Evolutionary conservation across 2,329 filamentous ascomycete species (phyloP), one percentile per base, ranked within the genome.

Genomic region (Aspergillus clavatus): DNA sequence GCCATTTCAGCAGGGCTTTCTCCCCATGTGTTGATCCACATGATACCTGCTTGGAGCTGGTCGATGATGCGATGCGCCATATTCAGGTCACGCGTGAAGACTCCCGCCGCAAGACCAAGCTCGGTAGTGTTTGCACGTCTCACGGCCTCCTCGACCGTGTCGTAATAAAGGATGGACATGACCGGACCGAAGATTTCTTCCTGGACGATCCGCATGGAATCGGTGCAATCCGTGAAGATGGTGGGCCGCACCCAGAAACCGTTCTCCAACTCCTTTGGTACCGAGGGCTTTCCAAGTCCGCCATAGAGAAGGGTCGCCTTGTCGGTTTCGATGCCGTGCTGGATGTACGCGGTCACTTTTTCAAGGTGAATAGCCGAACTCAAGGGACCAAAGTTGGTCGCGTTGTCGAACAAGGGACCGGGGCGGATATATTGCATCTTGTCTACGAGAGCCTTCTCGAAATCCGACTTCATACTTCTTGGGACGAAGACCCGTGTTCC

Each of bases 1-100:
- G 86, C 85, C 89, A 95, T 95, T 73, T 95, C 89, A 0, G 89
- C 87, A 0, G 89, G 89, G 39, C 80, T 84, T 72, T 95, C 89
- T n/a, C 89, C 89, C 89, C 89, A 95, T 0, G 87, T 89, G 66
- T 95, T 95, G 42, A 95, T 77, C 89, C 89, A 95, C 1, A 87
- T 94, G 59, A 95, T 95, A 26, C 89, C 89, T 0, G 88, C 88
- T 61, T 94, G 78, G 4, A 95, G 72, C 59, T 80, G 76, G 19
- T 79, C 76, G 33, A 91, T 75, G 1, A 91, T 79, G 35, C 79
- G 73, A 59, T 95, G 87, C 44, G 86, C 89, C 38, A 77, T 62
- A 56, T 87, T 84, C 42, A 95, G 67, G 54, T 94, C 81, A 47
- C 79, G 80, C 0, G 87, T 87, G 55, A 94, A 91, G 1, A 95